Base-by-base conservation (phyloP, 1,284 basidiomycete genomes). In the Filobasidium uniguttulatum region DNA sequence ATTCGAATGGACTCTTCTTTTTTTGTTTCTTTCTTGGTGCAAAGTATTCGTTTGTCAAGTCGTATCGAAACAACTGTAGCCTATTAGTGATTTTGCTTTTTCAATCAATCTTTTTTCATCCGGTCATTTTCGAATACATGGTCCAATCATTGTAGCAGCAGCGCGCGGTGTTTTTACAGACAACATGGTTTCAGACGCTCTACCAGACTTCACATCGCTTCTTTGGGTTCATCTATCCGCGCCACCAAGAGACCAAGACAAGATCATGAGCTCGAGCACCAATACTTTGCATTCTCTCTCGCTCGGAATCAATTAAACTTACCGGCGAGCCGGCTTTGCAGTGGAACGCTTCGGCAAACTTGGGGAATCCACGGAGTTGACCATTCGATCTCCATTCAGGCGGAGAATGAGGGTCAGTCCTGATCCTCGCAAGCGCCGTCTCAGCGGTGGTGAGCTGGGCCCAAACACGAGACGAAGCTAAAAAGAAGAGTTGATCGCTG, bases 401-500 rank as follows among this genome's bases (percentile, higher is more conserved):
- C 0, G 88, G 88, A 17, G 85, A 86, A 63, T 93, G 90, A 20
- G 88, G 86, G 62, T 94, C 88, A 3, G 84, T 82, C 46, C 85
- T 78, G 37, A 93, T 78, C 25, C 83, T 78, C 55, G 80, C 79
- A 23, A 90, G 77, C 74, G 85, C 65, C 3, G 54, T 57, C 2
- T 65, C 67, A 10, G 70, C 69, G 38, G 65, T 63, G 30, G 54
- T 57, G 45, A 63, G 56, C 28, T 63, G 50, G 17, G 60, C 60
- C 62, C 62, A 64, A 33, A 56, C 55, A 36, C 60, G 56, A 12
- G 60, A 88, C 62, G 84, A 91, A 1, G 85, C 78, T 52, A 93
- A 79, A 73, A 89, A 91, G 72, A 91, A 93, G 30, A 91, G 70
- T 72, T 93, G 88, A 44, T 91, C 88, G 51, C 83, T 85, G 53